These are phyloP conservation scores for Corymbia calophylla DNA, from an alignment of 441 rosid genomes.

Conservation along the genomic window DNA sequence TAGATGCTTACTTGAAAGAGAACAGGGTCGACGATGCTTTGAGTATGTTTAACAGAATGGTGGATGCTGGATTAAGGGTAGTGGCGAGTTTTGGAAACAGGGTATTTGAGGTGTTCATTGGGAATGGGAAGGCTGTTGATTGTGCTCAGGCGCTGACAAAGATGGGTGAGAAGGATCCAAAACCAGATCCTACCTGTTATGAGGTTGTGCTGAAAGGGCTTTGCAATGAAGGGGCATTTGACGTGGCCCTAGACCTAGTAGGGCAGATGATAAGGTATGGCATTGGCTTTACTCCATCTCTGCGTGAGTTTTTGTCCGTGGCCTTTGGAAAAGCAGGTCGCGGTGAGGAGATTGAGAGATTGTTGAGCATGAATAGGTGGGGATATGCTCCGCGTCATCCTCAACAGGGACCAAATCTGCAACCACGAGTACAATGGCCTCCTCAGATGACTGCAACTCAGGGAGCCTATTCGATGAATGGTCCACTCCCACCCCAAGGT, in stretches of 20 bases:
- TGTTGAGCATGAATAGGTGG: conserved; percentile 43
- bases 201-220: conserved; percentile 80
- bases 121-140: conserved; percentile 62
- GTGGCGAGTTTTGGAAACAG: conserved; percentile 68
- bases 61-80: conserved; percentile 68
- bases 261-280: conserved; percentile 59
- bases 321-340: conserved; percentile 52
- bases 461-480: not conserved
- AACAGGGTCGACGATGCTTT: conserved; percentile 68
- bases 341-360: conserved; percentile 53
- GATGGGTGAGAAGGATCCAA: conserved; percentile 90
- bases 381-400: conserved; percentile 10
- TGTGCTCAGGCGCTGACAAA: conserved; percentile 57
- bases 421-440: conserved; percentile 6
- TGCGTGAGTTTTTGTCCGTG: conserved; percentile 38
- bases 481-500: conserved; percentile 10
- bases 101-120: conserved; percentile 60
- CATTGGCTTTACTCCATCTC: conserved; percentile 53
- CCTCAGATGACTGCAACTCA: not conserved
- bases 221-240: conserved; percentile 55
- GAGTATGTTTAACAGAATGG: conserved; percentile 54
- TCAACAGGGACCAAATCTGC: not conserved
- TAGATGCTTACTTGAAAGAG: conserved; percentile 68
- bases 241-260: conserved; percentile 38
- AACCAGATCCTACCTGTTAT: conserved; percentile 72